Conservation (phyloP, 2,329 filamentous ascomycete genomes). For the Xenosphaeropsis pyriputrescens region DNA sequence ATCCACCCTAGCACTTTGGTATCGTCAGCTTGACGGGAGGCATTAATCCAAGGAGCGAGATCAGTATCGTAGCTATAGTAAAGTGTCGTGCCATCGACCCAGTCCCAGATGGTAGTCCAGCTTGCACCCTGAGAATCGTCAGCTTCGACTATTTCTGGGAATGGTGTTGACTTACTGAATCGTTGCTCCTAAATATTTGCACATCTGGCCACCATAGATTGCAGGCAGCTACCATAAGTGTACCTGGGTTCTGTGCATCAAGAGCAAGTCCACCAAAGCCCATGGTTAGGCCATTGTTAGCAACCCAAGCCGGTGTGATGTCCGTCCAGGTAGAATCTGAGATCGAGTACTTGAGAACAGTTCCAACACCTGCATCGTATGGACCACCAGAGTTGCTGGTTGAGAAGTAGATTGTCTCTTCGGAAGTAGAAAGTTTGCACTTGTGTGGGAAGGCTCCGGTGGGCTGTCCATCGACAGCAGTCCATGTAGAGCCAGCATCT, state of each 20-base stretch:
- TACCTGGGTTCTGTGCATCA: conserved; percentile 37
- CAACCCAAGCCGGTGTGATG: conserved; percentile 36
- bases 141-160: too few relatives aligned
- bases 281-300: conserved; percentile 25
- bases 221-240: conserved; percentile 37
- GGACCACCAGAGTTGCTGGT: conserved; percentile 40
- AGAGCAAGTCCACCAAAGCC: conserved; percentile 41
- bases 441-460: conserved; percentile 37
- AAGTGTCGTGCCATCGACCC: not conserved
- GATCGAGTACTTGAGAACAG: conserved; percentile 38
- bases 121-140: not conserved
- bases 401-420: conserved; percentile 38
- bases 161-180: conserved; percentile 29
- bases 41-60: conserved; percentile 1
- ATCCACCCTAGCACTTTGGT: conserved; percentile 35
- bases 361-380: conserved; percentile 38
- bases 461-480: conserved; percentile 32
- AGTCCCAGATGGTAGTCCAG: not conserved
- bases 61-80: conserved; percentile 1
- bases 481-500: conserved; percentile 37
- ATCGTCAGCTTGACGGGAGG: conserved; percentile 8
- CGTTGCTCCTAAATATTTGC: conserved; percentile 36
- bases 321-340: conserved; percentile 32
- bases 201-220: conserved; percentile 47
- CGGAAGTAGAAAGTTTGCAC: conserved; percentile 29